These are phyloP conservation scores for Neofusicoccum sp. DNA, from an alignment of 2,329 filamentous ascomycete species.

Conservation along the genomic window DNA sequence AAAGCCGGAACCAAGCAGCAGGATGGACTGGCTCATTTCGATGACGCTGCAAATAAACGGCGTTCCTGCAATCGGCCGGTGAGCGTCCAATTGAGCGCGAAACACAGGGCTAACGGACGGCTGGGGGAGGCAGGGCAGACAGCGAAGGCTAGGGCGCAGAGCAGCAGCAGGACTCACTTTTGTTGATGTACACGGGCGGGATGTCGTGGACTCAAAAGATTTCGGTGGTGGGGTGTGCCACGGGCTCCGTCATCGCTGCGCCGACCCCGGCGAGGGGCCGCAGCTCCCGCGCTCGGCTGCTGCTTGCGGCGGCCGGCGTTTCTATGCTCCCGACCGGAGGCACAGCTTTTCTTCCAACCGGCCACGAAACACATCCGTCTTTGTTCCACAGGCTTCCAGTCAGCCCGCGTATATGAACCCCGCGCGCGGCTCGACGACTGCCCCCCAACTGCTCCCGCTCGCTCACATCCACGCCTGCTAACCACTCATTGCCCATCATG, in stretches of 20 bases:
- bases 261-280: neutral
- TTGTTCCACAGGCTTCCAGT: constrained; percentile 14
- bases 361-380: constrained; percentile 7
- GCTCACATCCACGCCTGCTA: neutral
- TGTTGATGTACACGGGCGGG: neutral
- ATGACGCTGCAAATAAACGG: neutral
- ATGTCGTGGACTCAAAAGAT: constrained; percentile 16
- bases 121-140: neutral
- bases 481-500: constrained; percentile 40
- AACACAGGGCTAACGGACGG: neutral
- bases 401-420: constrained; percentile 11
- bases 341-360: constrained; percentile 5
- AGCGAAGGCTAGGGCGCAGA: neutral
- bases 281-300: neutral
- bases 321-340: constrained; percentile 4
- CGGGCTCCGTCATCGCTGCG: constrained; percentile 16
- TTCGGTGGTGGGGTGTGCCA: constrained; percentile 11
- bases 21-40: constrained; percentile 31
- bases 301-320: constrained; percentile 9
- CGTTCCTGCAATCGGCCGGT: neutral
- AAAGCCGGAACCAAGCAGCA: constrained; percentile 41
- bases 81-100: constrained; percentile 1
- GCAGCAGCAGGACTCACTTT: neutral
- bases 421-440: constrained; percentile 13
- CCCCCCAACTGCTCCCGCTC: neutral